Evolutionary conservation across 2,329 filamentous ascomycete genomes (phyloP), one percentile per base, ranked within the genome.

Genomic region (Alternaria sp.): DNA sequence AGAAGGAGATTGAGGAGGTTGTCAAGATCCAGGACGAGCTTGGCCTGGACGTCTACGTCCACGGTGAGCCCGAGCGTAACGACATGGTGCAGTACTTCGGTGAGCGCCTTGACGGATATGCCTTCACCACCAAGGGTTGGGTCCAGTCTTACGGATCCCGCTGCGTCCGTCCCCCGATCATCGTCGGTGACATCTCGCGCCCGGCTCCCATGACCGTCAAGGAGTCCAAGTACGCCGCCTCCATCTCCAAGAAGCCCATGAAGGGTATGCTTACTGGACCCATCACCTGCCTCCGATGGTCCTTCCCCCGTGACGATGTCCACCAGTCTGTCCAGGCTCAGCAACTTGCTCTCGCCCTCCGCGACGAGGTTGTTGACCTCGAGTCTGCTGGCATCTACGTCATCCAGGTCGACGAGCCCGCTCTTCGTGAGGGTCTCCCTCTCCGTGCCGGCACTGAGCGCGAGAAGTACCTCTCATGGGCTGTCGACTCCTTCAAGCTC

Each of bases 71-170:
- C 65, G 96, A 99, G 90, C 93, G 96, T 83, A 99, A 99, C 86
- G 96, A 99, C 90, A 99, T 99, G 96, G 96, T 99, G 57, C 96
- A 99, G 85, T 99, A 97, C 90, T 99, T 99, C 77, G 96, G 96
- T 84, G 96, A 99, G 89, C 92, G 93, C 79, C 88, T 99, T 68
- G 89, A 96, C 78, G 96, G 96, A 79, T 99, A 98, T 83, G 91
- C 93, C 81, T 99, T 99, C 89, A 99, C 96, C 82, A 98, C 95
- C 82, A 92, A 97, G 86, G 96, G 93, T 75, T 99, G 96, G 96
- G 96, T 99, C 61, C 93, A 99, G 89, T 93, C 89, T 77, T 99
- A 99, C 84, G 96, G 96, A 78, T 99, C 96, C 73, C 96, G 96
- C 79, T 99, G 96, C 83, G 96, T 99, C 76, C 93, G 96, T 81